Conservation (phyloP, 2,329 filamentous ascomycete genomes). For the Hymenoscyphus salicellus region DNA sequence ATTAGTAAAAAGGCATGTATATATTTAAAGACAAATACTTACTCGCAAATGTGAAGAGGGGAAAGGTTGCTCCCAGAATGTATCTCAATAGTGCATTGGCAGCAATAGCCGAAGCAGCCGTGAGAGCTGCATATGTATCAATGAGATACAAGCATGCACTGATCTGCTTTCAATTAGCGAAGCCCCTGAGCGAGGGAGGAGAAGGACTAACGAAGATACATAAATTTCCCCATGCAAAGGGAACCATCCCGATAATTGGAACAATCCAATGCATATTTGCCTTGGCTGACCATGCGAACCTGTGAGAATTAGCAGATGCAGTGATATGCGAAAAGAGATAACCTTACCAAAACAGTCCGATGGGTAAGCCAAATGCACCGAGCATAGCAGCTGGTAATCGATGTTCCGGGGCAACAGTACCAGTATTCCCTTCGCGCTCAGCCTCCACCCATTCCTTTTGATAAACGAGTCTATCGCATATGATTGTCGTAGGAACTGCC, state of each 20-base stretch:
- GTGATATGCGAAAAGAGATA: neutral
- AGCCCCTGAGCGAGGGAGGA: neutral
- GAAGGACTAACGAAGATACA: constrained; percentile 50
- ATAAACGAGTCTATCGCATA: constrained; percentile 44
- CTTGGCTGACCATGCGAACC: constrained; percentile 16
- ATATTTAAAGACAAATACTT: neutral
- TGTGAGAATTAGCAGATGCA: constrained; percentile 1
- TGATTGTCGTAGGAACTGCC: constrained; percentile 34
- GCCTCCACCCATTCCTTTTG: constrained; percentile 14
- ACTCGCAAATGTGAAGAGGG: constrained; percentile 42
- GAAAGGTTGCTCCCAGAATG: constrained; percentile 16
- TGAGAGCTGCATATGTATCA: constrained; percentile 19
- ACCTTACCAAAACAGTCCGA: constrained; percentile 54
- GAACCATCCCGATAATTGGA: constrained; percentile 41
- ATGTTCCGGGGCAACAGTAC: constrained; percentile 46
- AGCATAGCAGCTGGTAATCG: constrained; percentile 56
- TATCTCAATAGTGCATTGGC: constrained; percentile 20
- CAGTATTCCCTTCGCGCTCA: neutral
- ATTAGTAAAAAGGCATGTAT: neutral
- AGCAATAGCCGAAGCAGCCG: constrained; percentile 15
- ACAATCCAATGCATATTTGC: constrained; percentile 18
- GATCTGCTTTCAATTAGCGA: neutral
- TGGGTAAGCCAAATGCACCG: constrained; percentile 48
- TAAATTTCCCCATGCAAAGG: constrained; percentile 58
- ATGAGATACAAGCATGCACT: constrained; percentile 14